Evolutionary conservation across 352 stramenopile genomes (phyloP).

Genomic region (Phytophthora ramorum): DNA sequence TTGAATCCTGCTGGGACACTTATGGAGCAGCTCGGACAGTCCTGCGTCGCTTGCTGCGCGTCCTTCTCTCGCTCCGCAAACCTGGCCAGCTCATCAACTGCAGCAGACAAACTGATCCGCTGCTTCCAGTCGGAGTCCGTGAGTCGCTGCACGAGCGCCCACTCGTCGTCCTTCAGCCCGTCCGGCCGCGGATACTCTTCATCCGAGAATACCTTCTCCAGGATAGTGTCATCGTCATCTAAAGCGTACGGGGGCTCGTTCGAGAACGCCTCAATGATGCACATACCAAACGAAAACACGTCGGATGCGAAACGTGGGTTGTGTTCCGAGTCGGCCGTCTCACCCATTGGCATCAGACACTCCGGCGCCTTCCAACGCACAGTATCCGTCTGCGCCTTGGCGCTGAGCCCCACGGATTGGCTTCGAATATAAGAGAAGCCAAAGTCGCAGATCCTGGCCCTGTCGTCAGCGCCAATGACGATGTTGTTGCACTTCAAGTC

Average conservation of each 20-base stretch:
- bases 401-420: conserved; percentile 22
- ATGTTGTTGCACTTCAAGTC: conserved; percentile 88
- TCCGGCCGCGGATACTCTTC: conserved; percentile 15
- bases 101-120: conserved; percentile 1
- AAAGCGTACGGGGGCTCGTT: conserved; percentile 23
- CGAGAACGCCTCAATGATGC: conserved; percentile 37
- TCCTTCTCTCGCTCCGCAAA: conserved; percentile 18
- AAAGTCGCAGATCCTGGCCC: conserved; percentile 41
- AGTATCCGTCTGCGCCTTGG: conserved; percentile 24
- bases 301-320: conserved; percentile 29
- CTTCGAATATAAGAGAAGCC: conserved; percentile 34
- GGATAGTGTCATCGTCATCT: conserved; percentile 13
- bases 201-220: conserved; percentile 14
- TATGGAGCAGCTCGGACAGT: conserved; percentile 7
- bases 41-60: background rate
- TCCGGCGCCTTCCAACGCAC: conserved; percentile 42
- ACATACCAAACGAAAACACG: conserved; percentile 45
- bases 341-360: conserved; percentile 18
- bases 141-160: conserved; percentile 16
- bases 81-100: conserved; percentile 6
- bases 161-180: conserved; percentile 20
- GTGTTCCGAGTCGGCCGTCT: conserved; percentile 6
- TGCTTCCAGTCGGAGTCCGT: conserved; percentile 11
- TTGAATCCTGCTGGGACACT: conserved; percentile 13
- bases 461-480: conserved; percentile 51